Conservation (phyloP, 306 rosid genomes). For the Fagus crenata region DNA sequence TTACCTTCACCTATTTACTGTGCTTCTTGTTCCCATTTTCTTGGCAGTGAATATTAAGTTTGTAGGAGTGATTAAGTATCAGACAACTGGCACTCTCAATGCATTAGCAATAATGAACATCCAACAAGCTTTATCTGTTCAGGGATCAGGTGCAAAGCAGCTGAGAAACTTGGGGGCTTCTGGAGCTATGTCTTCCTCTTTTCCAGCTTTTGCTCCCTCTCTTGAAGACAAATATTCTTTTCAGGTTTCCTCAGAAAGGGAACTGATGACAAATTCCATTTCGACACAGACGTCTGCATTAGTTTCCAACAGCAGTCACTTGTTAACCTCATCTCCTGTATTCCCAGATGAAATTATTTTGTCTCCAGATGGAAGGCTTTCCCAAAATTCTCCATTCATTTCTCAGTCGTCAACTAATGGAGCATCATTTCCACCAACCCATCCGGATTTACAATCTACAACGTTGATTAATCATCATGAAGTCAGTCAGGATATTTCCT, state of each 20-base stretch:
- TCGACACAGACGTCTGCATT: slow-evolving; percentile 46
- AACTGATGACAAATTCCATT: slow-evolving; percentile 35
- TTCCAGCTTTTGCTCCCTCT: slow-evolving; percentile 42
- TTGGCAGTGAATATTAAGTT: slow-evolving; percentile 25
- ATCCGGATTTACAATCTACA: slow-evolving; percentile 43
- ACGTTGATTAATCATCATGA: slow-evolving; percentile 39
- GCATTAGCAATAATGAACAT: slow-evolving; percentile 9
- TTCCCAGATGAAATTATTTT: slow-evolving; percentile 29
- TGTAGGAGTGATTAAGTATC: slow-evolving; percentile 22
- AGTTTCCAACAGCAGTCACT: slow-evolving; percentile 36
- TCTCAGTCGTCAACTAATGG: slow-evolving; percentile 44
- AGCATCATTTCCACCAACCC: slow-evolving; percentile 35
- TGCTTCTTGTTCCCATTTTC: slow-evolving; percentile 16
- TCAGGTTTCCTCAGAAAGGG: slow-evolving; percentile 48
- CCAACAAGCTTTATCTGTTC: slow-evolving; percentile 24
- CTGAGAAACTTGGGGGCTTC: slow-evolving; percentile 25
- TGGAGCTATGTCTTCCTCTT: slow-evolving; percentile 53
- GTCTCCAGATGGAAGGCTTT: slow-evolving; percentile 43
- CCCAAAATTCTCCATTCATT: slow-evolving; percentile 47
- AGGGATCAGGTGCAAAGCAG: slow-evolving; percentile 32
- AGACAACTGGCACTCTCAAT: slow-evolving; percentile 7
- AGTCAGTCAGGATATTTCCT: slow-evolving; percentile 48
- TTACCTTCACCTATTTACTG: neutral
- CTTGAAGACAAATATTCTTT: slow-evolving; percentile 46
- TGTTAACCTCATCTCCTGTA: slow-evolving; percentile 45